Percentiles rank a stretch among this genome's conserved stretches.
Evolutionary conservation across 2,329 filamentous ascomycete species (phyloP).

Genomic region (Aspergillus vadensis): DNA sequence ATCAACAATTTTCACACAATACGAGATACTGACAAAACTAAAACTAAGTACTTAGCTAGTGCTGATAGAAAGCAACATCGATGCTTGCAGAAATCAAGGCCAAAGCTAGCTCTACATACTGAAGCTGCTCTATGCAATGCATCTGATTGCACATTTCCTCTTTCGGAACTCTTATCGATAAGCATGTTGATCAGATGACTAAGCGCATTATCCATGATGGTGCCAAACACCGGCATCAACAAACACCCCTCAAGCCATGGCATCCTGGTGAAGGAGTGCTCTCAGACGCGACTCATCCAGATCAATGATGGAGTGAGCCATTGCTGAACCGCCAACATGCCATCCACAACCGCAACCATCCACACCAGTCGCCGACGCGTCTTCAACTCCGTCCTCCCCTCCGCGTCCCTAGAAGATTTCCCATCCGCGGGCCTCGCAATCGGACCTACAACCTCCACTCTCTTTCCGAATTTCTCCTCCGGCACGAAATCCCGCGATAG

Average conservation of each 20-base stretch:
- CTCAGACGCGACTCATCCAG: not conserved
- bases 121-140: too few species aligned
- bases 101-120: not conserved
- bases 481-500: conserved; percentile 14
- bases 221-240: not conserved
- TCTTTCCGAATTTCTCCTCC: not conserved
- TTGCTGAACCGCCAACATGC: conserved; percentile 23
- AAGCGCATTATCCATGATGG: not conserved
- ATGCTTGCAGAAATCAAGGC: not conserved
- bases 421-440: conserved; percentile 31
- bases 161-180: conserved; percentile 7
- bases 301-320: not conserved
- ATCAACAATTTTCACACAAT: too few species aligned
- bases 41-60: too few species aligned
- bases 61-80: too few species aligned
- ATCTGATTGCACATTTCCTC: conserved; percentile 9
- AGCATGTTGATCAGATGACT: not conserved
- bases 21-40: too few species aligned
- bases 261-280: not conserved
- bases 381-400: conserved; percentile 48
- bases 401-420: conserved; percentile 38
- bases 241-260: not conserved
- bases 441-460: conserved; percentile 15
- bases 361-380: conserved; percentile 39
- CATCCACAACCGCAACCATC: conserved; percentile 17